phyloP scores from a whole-genome alignment of 495 filamentous ascomycete genomes.

The Cetradonia linearis region DNA sequence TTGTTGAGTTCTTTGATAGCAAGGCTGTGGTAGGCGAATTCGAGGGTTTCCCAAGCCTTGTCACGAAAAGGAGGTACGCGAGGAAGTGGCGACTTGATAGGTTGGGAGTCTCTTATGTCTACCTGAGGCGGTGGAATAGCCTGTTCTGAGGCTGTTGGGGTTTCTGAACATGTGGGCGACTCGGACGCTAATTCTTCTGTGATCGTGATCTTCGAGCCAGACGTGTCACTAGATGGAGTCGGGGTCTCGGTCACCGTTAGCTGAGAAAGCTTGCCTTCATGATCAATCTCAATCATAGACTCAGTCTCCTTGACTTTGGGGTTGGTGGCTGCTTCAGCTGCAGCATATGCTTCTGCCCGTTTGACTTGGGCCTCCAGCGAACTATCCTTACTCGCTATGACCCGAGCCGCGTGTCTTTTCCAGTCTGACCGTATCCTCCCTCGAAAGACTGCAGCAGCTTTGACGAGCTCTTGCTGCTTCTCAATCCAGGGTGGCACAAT shows the following conservation, averaged over 20 bases:
- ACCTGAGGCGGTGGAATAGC: not conserved
- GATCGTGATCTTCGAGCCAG: slow-evolving; percentile 18
- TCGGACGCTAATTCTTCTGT: slow-evolving; percentile 18
- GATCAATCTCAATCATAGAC: slow-evolving; percentile 35
- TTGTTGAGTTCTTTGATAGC: slow-evolving; percentile 69
- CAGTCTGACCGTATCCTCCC: slow-evolving; percentile 68
- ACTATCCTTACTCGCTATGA: slow-evolving; percentile 73
- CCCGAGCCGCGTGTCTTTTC: slow-evolving; percentile 71
- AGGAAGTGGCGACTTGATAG: slow-evolving; percentile 27
- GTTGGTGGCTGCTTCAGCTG: slow-evolving; percentile 51
- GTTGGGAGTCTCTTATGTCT: not conserved
- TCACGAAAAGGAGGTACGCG: slow-evolving; percentile 37
- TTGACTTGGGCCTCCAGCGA: slow-evolving; percentile 65
- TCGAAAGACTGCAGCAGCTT: slow-evolving; percentile 59
- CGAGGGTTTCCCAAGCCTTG: slow-evolving; percentile 48
- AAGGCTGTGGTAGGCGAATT: slow-evolving; percentile 67
- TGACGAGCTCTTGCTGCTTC: slow-evolving; percentile 85
- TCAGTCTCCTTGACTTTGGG: slow-evolving; percentile 37
- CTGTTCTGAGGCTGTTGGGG: not conserved
- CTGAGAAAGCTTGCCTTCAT: slow-evolving; percentile 34
- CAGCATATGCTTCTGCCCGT: slow-evolving; percentile 62
- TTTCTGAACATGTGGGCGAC: not conserved
- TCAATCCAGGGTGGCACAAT: slow-evolving; percentile 65
- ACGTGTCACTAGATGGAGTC: slow-evolving; percentile 12
- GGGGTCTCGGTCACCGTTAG: slow-evolving; percentile 33